Base-by-base conservation (phyloP, 2,329 filamentous ascomycete species). In the Colletotrichum endophyticum region DNA sequence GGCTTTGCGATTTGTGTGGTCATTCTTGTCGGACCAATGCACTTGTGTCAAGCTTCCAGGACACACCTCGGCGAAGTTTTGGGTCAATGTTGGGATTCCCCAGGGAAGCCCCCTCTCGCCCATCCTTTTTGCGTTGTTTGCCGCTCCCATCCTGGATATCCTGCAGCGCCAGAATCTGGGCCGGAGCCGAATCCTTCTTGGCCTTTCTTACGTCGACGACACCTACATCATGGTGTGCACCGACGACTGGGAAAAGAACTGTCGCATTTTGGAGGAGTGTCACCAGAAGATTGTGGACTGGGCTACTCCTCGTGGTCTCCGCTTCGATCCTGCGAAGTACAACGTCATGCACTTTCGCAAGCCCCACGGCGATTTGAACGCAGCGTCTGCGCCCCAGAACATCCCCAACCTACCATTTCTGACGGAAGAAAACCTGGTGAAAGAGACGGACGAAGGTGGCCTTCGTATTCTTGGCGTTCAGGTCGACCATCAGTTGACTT, bases 21-120 rank as follows among this genome's bases (percentile, higher is more conserved):
- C 63, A 3, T 73, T 73, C 56, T 27, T 73, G 15, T 34, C 32
- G 3, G 36, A 61, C 6, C 53, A 64, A 6, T 25, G 16, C 25
- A 68, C 32, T 7, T 27, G 15, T n/a, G 9, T 53, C 30, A n/a
- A 32, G 19, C 19, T 62, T 5, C 56, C 63, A 16, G 71, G 56
- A 19, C 8, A 32, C 63, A 28, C 25, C n/a, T 68, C 71, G 2
- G 16, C 34, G 5, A 28, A 32, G 22, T 71, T 57, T 6, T 64
- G 59, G 66, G 32, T 66, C 16, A 66, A 71, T 16, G 7, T 71
- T 32, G 61, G 72, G n/a, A 71, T 75, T n/a, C 66, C 67, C 8
- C 72, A 75, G 44, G 67, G 72, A 1, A 75, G 67, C 16, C 67
- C 72, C 6, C 6, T 75, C 11, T 71, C 72, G 1, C 72, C 72